Conservation (phyloP, 2,329 filamentous ascomycete genomes). For the Hypoxylon sp. region DNA sequence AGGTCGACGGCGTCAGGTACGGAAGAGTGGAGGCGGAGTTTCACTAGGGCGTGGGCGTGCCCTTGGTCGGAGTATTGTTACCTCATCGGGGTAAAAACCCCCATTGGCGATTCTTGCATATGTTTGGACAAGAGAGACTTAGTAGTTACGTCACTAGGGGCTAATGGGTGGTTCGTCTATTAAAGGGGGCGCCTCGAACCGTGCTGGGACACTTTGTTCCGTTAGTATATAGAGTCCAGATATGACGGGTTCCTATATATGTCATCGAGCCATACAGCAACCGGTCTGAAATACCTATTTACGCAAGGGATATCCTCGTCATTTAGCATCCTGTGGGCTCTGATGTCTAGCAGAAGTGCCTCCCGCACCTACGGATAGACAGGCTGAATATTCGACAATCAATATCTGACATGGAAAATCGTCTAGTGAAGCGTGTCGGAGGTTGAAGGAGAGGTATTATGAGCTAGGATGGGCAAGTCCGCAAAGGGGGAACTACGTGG, state of each 20-base stretch:
- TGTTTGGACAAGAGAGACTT: background rate
- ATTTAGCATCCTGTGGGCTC: background rate
- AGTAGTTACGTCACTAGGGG: background rate
- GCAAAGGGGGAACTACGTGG: background rate
- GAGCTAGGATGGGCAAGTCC: background rate
- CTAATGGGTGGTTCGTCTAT: background rate
- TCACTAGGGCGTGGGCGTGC: slow-evolving; percentile 65
- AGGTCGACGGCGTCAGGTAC: slow-evolving; percentile 83
- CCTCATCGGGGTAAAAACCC: background rate
- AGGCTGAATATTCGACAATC: background rate
- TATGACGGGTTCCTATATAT: background rate
- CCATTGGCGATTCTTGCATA: background rate
- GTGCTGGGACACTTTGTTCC: background rate
- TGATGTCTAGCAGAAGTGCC: background rate
- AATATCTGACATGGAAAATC: background rate
- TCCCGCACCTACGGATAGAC: background rate
- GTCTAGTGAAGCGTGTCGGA: background rate
- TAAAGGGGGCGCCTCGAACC: background rate
- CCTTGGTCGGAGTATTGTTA: background rate
- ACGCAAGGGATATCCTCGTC: background rate
- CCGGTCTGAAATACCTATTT: background rate
- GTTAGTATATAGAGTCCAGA: background rate
- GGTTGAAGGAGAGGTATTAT: background rate
- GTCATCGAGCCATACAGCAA: background rate
- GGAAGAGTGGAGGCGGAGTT: slow-evolving; percentile 85